Base-by-base conservation (phyloP, 768 basidiomycete species). In the Rickenella mellea region DNA sequence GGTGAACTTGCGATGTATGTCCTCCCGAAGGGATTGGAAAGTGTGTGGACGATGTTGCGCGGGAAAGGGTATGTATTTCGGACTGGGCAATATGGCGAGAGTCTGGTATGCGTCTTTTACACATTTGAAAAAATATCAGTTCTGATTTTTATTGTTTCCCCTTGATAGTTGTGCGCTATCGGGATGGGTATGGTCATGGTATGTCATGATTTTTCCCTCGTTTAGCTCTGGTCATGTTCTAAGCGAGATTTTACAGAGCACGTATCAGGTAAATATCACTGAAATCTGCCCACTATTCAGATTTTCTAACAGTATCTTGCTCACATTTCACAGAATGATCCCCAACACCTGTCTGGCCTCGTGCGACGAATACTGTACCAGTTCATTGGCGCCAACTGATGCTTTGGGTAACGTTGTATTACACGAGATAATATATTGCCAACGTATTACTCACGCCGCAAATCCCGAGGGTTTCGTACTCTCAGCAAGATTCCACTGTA, bases 131-230 rank as follows among this genome's bases (percentile, higher is more conserved):
- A 17, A 22, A 10, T 7, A 12, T 36, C 33, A 19, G 30, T 36
- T 36, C 5, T 10, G 7, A 10, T 14, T 10, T 11, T 9, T n/a
- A 48, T 47, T 37, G 12, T 2, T 30, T 42, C 12, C 35, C 39
- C 40, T 29, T 10, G 9, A 4, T 33, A 74, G 71, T 58, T 85
- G 35, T 78, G 79, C 6, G 78, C 81, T 2, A 67, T 83, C 43
- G 90, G 83, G 9, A 89, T 92, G 83, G 82, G 80, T 5, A 87
- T 96, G 88, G 85, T 93, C 28, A 84, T 91, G 87, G 82, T 78
- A 47, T 43, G 77, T 62, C 19, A 35, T 45, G 17, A 28, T 12
- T 5, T 14, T 7, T 27, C 3, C 4, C 21, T 22, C 19, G 46
- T 39, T n/a, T n/a, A n/a, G 32, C 30, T n/a, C 31, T 42, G 40